phyloP scores from a whole-genome alignment of 805 yeast genomes.

The Myxozyma vanderwaltii region DNA sequence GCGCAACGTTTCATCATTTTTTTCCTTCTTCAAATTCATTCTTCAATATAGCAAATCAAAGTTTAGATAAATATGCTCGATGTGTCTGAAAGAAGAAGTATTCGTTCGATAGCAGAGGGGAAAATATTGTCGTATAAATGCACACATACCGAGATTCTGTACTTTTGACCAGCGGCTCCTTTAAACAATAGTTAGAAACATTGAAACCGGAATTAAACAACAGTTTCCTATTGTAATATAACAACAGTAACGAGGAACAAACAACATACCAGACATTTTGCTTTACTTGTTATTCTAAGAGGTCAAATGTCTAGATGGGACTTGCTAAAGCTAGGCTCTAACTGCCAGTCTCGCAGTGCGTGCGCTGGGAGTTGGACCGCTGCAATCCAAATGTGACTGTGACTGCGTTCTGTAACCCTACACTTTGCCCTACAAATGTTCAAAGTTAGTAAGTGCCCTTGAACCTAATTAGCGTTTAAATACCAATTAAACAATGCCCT shows the following conservation, averaged over 20 bases:
- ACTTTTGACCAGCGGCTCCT: constrained; percentile 99
- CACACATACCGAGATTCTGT: constrained; percentile 96
- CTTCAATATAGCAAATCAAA: too few species aligned
- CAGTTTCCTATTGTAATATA: not conserved
- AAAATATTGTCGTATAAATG: not conserved
- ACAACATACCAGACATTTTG: constrained; percentile 38
- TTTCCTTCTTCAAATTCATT: too few species aligned
- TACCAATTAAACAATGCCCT: too few species aligned
- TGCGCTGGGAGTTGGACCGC: not conserved
- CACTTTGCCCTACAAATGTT: not conserved
- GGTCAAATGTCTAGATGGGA: not conserved
- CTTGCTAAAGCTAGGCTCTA: not conserved
- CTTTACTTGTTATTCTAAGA: not conserved
- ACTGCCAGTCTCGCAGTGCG: not conserved
- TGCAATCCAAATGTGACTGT: not conserved
- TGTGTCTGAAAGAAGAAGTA: too few species aligned
- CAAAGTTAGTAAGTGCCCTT: not conserved
- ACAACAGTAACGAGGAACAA: constrained; percentile 52
- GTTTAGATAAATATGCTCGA: too few species aligned
- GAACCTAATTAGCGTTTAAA: constrained; percentile 4
- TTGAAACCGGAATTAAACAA: not conserved
- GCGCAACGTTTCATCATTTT: not conserved
- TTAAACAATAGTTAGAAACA: constrained; percentile 26
- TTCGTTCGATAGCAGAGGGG: not conserved
- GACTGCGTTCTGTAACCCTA: constrained; percentile 3